phyloP scores from a whole-genome alignment of 2,329 filamentous ascomycete species.

The Hypocrella siamensis region DNA sequence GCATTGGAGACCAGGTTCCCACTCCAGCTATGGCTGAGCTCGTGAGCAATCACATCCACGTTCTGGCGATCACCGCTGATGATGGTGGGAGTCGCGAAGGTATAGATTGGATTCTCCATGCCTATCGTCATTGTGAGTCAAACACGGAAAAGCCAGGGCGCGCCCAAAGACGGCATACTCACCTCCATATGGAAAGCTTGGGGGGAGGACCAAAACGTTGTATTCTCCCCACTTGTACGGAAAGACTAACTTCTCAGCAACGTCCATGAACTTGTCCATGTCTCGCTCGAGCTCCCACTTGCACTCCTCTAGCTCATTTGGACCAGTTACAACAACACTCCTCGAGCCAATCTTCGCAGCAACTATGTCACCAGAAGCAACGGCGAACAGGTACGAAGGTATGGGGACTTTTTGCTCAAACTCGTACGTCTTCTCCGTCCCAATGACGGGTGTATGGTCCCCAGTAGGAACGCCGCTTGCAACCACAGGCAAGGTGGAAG shows the following conservation, averaged over 20 bases:
- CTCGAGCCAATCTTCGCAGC: conserved; percentile 76
- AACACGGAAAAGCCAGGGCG: background rate
- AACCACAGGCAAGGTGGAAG: conserved; percentile 76
- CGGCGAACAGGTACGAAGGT: conserved; percentile 85
- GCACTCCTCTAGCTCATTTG: conserved; percentile 68
- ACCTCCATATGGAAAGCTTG: conserved; percentile 79
- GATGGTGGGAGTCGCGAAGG: conserved; percentile 87
- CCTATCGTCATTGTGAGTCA: conserved; percentile 19
- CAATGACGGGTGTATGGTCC: conserved; percentile 25
- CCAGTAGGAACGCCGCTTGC: conserved; percentile 60
- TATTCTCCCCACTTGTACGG: conserved; percentile 92
- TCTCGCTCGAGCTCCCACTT: conserved; percentile 86
- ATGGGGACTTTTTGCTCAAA: conserved; percentile 90
- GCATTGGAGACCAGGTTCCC: conserved; percentile 71
- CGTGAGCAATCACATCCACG: conserved; percentile 90
- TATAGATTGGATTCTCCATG: conserved; percentile 89
- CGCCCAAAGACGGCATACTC: conserved; percentile 14
- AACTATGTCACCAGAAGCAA: conserved; percentile 74
- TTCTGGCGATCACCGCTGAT: conserved; percentile 86
- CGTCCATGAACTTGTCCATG: conserved; percentile 82
- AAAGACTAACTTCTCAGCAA: conserved; percentile 67
- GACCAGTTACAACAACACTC: conserved; percentile 73
- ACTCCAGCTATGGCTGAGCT: conserved; percentile 64
- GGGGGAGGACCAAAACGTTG: conserved; percentile 80
- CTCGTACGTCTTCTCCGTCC: conserved; percentile 51